phyloP scores from a whole-genome alignment of 306 rosid species.

The Glycine latifolia region DNA sequence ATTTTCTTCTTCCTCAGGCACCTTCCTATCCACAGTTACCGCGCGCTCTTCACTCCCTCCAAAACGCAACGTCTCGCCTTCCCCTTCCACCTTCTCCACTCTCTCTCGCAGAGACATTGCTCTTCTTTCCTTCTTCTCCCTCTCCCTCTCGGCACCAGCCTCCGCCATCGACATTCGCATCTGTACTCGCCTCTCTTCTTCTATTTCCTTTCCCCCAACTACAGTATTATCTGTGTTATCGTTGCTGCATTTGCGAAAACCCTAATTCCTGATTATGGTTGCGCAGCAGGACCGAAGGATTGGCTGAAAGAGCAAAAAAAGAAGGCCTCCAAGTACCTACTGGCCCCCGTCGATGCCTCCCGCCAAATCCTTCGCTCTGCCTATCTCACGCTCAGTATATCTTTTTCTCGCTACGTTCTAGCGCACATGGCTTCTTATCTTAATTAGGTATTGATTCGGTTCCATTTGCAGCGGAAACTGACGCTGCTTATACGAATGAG shows the following conservation, averaged over 20 bases:
- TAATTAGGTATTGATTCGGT: slow-evolving; percentile 14
- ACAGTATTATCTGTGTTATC: too few species aligned
- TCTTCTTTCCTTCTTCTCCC: slow-evolving; percentile 58
- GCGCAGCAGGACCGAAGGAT: slow-evolving; percentile 95
- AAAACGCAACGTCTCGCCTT: slow-evolving; percentile 42
- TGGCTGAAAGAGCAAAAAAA: slow-evolving; percentile 92
- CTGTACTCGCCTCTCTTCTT: slow-evolving; percentile 53
- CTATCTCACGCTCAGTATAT: slow-evolving; percentile 68
- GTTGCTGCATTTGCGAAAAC: not conserved
- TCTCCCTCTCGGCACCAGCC: slow-evolving; percentile 57
- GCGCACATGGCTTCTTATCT: not conserved
- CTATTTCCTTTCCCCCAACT: not conserved
- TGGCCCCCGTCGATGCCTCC: slow-evolving; percentile 91
- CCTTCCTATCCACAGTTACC: slow-evolving; percentile 40
- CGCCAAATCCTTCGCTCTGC: slow-evolving; percentile 73
- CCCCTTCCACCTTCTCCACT: not conserved
- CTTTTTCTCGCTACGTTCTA: not conserved
- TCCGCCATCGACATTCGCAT: slow-evolving; percentile 82
- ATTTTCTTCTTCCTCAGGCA: slow-evolving; percentile 52
- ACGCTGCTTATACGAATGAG: slow-evolving; percentile 56
- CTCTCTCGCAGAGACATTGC: slow-evolving; percentile 71
- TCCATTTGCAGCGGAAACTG: slow-evolving; percentile 52
- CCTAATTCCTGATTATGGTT: slow-evolving; percentile 51
- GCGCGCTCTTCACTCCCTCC: slow-evolving; percentile 66
- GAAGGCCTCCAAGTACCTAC: slow-evolving; percentile 78